phyloP scores from a whole-genome alignment of 169 alveolate species.

The Miamiensis avidus region DNA sequence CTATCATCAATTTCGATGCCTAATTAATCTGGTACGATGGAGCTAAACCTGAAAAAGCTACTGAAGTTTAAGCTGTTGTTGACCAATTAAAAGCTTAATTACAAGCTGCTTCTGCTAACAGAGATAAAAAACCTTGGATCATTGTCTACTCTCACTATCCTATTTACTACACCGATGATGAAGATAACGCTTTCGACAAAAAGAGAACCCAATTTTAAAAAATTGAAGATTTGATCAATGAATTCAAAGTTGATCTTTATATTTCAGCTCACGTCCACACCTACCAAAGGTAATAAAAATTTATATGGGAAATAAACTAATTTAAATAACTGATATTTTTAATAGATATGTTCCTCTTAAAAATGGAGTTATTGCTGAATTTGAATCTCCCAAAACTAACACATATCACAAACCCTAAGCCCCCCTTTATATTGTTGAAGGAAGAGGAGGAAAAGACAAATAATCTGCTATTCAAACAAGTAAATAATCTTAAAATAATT shows the following conservation, averaged over 20 bases:
- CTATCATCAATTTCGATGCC: background rate
- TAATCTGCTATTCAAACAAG: too few relatives aligned
- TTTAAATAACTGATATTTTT: too few relatives aligned
- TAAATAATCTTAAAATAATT: too few relatives aligned
- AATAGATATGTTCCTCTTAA: background rate
- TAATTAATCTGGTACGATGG: too few relatives aligned
- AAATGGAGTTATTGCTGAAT: background rate
- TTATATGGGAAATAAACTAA: too few relatives aligned
- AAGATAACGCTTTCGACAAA: background rate
- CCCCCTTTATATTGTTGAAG: background rate
- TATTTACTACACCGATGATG: background rate
- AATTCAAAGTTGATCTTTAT: background rate
- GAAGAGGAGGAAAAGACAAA: background rate
- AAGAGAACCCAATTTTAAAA: background rate
- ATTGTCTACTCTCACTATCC: background rate
- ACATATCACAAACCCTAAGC: background rate
- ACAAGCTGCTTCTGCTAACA: background rate
- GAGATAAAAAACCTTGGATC: background rate
- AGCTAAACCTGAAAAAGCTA: background rate
- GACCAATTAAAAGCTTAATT: background rate
- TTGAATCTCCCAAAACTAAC: background rate
- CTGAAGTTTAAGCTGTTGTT: background rate
- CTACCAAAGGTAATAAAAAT: background rate
- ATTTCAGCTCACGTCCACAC: background rate
- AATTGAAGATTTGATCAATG: background rate